A percentile compares a stretch with the other conserved stretches of the same genome.
Conservation (phyloP, 2,329 filamentous ascomycete genomes). For the Metarhizium brunneum region DNA sequence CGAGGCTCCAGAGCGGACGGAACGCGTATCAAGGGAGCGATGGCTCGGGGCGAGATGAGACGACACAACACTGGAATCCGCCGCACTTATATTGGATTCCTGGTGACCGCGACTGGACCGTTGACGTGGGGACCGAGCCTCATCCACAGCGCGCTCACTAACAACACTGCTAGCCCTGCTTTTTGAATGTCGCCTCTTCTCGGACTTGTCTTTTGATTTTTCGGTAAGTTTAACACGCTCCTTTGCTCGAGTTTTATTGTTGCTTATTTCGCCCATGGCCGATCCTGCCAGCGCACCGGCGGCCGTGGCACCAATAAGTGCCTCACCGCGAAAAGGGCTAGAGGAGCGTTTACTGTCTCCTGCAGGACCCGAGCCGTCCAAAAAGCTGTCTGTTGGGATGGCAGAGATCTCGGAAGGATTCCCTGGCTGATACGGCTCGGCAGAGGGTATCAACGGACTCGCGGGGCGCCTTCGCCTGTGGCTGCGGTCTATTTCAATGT, state of each 20-base stretch:
- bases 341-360: constrained; percentile 29
- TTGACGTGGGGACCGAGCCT: constrained; percentile 35
- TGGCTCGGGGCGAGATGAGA: constrained; percentile 45
- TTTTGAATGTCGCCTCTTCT: constrained; percentile 38
- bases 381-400: constrained; percentile 53
- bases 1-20: constrained; percentile 39
- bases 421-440: constrained; percentile 51
- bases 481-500: constrained; percentile 73
- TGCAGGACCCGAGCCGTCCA: constrained; percentile 45
- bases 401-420: constrained; percentile 80
- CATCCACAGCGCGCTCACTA: constrained; percentile 38
- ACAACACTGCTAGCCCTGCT: constrained; percentile 39
- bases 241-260: constrained; percentile 35
- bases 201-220: constrained; percentile 36
- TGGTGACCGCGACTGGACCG: constrained; percentile 42
- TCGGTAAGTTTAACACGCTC: constrained; percentile 32
- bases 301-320: constrained; percentile 27
- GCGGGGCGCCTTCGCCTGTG: constrained; percentile 50
- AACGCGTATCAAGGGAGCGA: constrained; percentile 46
- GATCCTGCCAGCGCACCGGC: constrained; percentile 25
- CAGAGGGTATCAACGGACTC: constrained; percentile 56
- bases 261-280: constrained; percentile 32
- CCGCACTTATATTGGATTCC: constrained; percentile 43
- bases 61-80: constrained; percentile 45
- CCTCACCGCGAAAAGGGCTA: constrained; percentile 32